Percentiles rank a stretch among this genome's conserved stretches.
These are phyloP conservation scores for Boletales sp. DNA, from an alignment of 768 basidiomycete species.

Conservation along the genomic window DNA sequence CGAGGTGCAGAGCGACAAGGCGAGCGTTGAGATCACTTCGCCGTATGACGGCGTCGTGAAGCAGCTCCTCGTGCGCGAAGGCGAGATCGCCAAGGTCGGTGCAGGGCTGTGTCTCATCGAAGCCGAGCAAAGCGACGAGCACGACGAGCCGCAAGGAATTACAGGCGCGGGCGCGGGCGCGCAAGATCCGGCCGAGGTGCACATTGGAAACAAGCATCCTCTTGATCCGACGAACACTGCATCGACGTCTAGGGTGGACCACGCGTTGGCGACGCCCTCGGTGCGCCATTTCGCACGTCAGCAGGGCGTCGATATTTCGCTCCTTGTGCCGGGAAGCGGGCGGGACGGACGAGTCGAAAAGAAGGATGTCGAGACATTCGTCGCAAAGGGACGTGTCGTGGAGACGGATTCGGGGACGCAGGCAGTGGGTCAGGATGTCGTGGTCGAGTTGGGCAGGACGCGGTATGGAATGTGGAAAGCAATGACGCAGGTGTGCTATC, in stretches of 20 bases:
- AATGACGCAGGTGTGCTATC: conserved; percentile 73
- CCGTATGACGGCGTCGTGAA: conserved; percentile 67
- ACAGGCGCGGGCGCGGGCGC: neutral
- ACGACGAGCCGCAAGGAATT: conserved; percentile 20
- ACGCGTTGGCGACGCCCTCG: conserved; percentile 69
- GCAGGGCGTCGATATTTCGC: conserved; percentile 55
- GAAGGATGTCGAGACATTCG: conserved; percentile 63
- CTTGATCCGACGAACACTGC: conserved; percentile 41
- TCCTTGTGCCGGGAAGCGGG: conserved; percentile 64
- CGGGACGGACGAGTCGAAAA: conserved; percentile 73
- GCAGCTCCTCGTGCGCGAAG: conserved; percentile 72
- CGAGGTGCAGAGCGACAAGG: too few relatives aligned
- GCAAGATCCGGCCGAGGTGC: conserved; percentile 13
- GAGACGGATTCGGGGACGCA: neutral
- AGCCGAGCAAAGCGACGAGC: conserved; percentile 55
- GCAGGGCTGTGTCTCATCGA: conserved; percentile 75
- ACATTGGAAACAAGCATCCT: conserved; percentile 43
- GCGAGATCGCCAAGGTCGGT: conserved; percentile 83
- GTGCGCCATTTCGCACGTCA: conserved; percentile 75
- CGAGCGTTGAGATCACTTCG: too few relatives aligned
- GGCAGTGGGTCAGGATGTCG: conserved; percentile 39
- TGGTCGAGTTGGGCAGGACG: conserved; percentile 73
- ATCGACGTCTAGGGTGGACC: conserved; percentile 16
- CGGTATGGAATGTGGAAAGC: conserved; percentile 87
- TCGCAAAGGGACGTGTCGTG: conserved; percentile 28